A percentile compares a stretch with the other conserved stretches of the same genome.
Evolutionary conservation across 768 basidiomycete species (phyloP).

Genomic region (Mycena polygramma): DNA sequence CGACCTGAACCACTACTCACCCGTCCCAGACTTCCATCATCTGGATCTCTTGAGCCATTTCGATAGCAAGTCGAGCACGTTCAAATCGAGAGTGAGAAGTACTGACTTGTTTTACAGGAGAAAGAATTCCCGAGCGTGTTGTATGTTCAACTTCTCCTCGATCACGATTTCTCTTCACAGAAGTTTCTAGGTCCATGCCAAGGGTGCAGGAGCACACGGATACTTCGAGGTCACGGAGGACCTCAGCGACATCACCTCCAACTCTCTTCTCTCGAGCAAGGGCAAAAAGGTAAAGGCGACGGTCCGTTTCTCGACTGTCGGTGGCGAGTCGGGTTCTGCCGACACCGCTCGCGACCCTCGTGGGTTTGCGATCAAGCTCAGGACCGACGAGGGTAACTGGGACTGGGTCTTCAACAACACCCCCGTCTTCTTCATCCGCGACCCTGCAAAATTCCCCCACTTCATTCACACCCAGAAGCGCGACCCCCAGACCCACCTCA

Average conservation of each 20-base stretch:
- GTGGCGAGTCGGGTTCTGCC: constrained; percentile 88
- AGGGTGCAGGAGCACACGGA: constrained; percentile 94
- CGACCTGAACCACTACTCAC: no score
- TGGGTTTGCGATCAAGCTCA: constrained; percentile 92
- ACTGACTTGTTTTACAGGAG: constrained; percentile 45
- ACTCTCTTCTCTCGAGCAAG: constrained; percentile 72
- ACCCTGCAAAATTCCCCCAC: constrained; percentile 92
- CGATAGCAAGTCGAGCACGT: constrained; percentile 61
- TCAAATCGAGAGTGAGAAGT: background rate
- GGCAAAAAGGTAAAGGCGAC: constrained; percentile 81
- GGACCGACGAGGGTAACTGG: constrained; percentile 91
- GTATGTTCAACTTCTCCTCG: constrained; percentile 56
- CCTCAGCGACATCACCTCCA: constrained; percentile 84
- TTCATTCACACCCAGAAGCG: constrained; percentile 96
- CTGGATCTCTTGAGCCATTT: constrained; percentile 94
- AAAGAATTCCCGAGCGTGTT: constrained; percentile 96
- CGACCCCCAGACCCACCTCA: constrained; percentile 92
- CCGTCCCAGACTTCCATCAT: constrained; percentile 78
- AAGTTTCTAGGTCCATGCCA: constrained; percentile 83
- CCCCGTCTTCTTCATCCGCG: constrained; percentile 91
- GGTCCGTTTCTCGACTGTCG: constrained; percentile 94
- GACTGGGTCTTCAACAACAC: constrained; percentile 96
- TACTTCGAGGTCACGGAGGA: constrained; percentile 92
- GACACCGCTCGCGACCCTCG: constrained; percentile 95
- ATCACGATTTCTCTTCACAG: constrained; percentile 45